phyloP scores from a whole-genome alignment of 148 eudicot genomes.

The Rhododendron williamsianum region DNA sequence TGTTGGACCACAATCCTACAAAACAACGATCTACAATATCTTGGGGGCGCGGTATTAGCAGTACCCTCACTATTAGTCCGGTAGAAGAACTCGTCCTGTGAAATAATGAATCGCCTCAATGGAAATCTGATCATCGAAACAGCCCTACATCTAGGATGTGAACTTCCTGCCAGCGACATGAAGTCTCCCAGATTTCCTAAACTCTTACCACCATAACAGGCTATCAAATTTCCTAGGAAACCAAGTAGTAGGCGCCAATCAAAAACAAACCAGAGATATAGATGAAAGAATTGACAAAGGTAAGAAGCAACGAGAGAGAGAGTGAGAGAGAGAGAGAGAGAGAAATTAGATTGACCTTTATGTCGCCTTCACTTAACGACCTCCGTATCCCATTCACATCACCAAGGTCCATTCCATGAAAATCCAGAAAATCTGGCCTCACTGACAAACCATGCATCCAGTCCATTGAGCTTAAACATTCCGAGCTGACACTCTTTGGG shows the following conservation, averaged over 20 bases:
- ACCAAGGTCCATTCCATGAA: slow-evolving; percentile 55
- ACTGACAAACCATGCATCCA: slow-evolving; percentile 37
- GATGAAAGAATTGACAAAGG: background rate
- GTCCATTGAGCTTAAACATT: slow-evolving; percentile 70
- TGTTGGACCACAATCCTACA: background rate
- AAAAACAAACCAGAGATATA: background rate
- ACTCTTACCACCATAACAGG: background rate
- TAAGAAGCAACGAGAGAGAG: background rate
- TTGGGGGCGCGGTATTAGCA: background rate
- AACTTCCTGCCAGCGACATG: background rate
- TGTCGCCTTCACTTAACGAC: slow-evolving; percentile 92
- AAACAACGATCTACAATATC: background rate
- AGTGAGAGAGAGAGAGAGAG: background rate
- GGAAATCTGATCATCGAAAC: background rate
- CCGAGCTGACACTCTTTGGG: slow-evolving; percentile 64
- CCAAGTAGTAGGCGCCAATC: background rate
- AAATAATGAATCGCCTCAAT: background rate
- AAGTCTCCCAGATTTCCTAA: background rate
- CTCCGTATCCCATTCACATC: slow-evolving; percentile 74
- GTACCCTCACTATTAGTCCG: background rate
- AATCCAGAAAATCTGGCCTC: slow-evolving; percentile 66
- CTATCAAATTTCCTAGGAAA: background rate
- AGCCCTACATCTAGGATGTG: background rate
- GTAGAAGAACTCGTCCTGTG: background rate
- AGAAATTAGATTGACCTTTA: slow-evolving; percentile 48